A percentile compares a stretch with the other conserved stretches of the same genome.
phyloP scores from a whole-genome alignment of 2,329 filamentous ascomycete genomes.

The Fusarium miscanthi region DNA sequence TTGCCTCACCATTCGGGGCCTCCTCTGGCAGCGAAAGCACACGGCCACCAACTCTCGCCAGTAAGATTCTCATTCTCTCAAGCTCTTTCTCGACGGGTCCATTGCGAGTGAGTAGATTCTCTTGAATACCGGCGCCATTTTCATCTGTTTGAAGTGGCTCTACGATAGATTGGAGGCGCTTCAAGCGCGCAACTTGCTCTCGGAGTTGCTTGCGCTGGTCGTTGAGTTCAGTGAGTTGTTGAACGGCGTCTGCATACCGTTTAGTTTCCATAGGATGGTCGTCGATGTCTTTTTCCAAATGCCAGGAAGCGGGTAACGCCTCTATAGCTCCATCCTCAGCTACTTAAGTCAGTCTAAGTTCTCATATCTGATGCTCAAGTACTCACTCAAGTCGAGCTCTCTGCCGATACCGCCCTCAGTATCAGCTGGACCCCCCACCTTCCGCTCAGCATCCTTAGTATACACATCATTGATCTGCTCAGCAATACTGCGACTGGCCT shows the following conservation, averaged over 20 bases:
- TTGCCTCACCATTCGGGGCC: not conserved
- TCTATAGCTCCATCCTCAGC: conserved; percentile 58
- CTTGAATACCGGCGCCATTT: conserved; percentile 62
- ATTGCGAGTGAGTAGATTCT: conserved; percentile 73
- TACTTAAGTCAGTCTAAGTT: conserved; percentile 31
- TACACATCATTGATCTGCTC: conserved; percentile 78
- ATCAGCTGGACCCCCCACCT: conserved; percentile 50
- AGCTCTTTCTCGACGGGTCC: conserved; percentile 74
- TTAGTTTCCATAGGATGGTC: conserved; percentile 59
- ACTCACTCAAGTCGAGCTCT: conserved; percentile 60
- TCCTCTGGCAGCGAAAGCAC: conserved; percentile 50
- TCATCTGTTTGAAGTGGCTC: conserved; percentile 52
- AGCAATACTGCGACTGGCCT: conserved; percentile 76
- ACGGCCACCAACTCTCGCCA: conserved; percentile 68
- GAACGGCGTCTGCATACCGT: conserved; percentile 63
- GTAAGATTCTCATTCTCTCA: conserved; percentile 72
- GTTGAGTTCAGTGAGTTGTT: conserved; percentile 62
- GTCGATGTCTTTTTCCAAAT: conserved; percentile 51
- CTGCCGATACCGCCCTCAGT: conserved; percentile 52
- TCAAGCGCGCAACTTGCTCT: conserved; percentile 60
- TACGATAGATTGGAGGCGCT: conserved; percentile 61
- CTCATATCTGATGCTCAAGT: not conserved
- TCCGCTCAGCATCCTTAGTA: conserved; percentile 58
- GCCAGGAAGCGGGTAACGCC: conserved; percentile 61
- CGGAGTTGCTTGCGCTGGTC: conserved; percentile 49